Evolutionary conservation across 768 basidiomycete species (phyloP), one percentile per base, ranked within the genome.

Genomic region (Auricularia auricula-judae): DNA sequence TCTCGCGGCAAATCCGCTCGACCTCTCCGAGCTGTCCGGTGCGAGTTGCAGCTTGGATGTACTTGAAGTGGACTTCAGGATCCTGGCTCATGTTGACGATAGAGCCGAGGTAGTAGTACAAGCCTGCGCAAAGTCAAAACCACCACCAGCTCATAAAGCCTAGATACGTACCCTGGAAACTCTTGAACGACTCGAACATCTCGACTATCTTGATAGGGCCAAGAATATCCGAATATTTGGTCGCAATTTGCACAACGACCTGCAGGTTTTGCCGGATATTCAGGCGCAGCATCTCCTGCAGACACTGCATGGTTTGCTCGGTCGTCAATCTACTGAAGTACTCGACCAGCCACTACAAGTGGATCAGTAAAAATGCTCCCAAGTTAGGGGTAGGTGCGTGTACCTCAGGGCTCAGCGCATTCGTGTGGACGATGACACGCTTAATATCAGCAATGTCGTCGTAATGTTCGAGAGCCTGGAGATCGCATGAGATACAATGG

Each of bases 21-120:
- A 99, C 97, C 74, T 99, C 97, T 61, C 97, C 89, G 69, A 99
- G 94, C 74, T 98, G 97, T 51, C 96, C 95, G 35, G 97, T 99
- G 34, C 96, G 87, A 1, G 94, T 96, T 4, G 97, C 97, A 34
- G 97, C 97, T 72, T 98, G 96, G 72, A 99, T 98, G 78, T 98
- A 98, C 81, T 99, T 98, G 86, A 97, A 99, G 80, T 98, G 91
- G 2, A 99, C 96, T 74, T 99, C 97, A 3, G 91, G 83, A 75
- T 99, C 97, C 73, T 93, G 85, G 74, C 89, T 93, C 68, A 99
- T 82, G 77, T 98, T 99, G 74, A 99, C 97, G 68, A 99, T 84
- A 10, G 96, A 96, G 34, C 97, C 97, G 56, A 99, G 88, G 74
- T 98, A 98, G 77, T 98, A 98, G 80, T 98, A 99, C 33, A 99